Evolutionary conservation across 1,284 basidiomycete genomes (phyloP).

Genomic region (Pholiota adiposa): DNA sequence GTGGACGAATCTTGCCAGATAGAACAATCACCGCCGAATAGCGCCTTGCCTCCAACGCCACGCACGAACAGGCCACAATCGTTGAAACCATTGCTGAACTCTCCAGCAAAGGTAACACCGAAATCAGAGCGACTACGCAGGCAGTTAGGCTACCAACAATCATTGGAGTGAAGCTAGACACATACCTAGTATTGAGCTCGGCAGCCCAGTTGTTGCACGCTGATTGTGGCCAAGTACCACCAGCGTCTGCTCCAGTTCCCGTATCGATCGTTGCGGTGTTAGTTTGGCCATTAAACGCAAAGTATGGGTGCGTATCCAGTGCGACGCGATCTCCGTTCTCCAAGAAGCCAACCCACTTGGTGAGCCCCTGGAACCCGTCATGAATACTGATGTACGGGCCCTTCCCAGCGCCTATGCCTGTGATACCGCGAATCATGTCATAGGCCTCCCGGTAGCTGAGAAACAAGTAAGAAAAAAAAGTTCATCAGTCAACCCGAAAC

Average conservation of each 20-base stretch:
- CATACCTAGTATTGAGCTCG: constrained; percentile 50
- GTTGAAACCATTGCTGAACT: constrained; percentile 66
- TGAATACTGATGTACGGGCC: constrained; percentile 83
- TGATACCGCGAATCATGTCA: constrained; percentile 76
- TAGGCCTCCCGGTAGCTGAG: constrained; percentile 74
- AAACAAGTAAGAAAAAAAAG: too few species aligned
- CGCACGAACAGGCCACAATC: constrained; percentile 75
- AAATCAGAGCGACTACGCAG: constrained; percentile 45
- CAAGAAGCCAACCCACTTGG: constrained; percentile 71
- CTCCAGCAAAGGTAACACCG: constrained; percentile 74
- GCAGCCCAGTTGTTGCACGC: constrained; percentile 62
- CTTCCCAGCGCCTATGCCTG: constrained; percentile 77
- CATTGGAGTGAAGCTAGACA: neutral
- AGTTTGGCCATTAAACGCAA: constrained; percentile 63
- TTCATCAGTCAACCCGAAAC: neutral
- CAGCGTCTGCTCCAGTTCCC: constrained; percentile 41
- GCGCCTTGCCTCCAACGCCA: constrained; percentile 50
- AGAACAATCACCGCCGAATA: constrained; percentile 57
- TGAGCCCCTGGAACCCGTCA: constrained; percentile 76
- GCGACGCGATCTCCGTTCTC: constrained; percentile 78
- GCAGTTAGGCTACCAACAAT: too few species aligned
- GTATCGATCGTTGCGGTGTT: constrained; percentile 47
- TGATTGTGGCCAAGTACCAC: constrained; percentile 56
- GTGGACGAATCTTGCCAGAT: constrained; percentile 62
- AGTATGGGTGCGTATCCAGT: constrained; percentile 81